phyloP scores from a whole-genome alignment of 106 monocot species.

The Dactylorhiza incarnata region DNA sequence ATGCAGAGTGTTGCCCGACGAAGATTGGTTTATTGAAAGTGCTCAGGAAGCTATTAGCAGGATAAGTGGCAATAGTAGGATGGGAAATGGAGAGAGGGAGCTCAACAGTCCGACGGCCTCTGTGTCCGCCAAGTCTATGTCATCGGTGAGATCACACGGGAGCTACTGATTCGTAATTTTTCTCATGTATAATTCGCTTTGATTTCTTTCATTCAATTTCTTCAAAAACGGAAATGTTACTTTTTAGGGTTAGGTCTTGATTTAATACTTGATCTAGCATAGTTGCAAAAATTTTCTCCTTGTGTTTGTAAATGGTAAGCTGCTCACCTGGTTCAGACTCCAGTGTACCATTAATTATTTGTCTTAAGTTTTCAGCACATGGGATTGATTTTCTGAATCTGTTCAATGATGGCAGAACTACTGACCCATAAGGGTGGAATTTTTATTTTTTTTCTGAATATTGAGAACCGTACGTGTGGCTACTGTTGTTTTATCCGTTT shows the following conservation, averaged over 20 bases:
- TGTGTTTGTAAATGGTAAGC: conserved; percentile 4
- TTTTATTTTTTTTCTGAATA: too few species aligned
- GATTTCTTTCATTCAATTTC: conserved; percentile 7
- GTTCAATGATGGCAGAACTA: too few species aligned
- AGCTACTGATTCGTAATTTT: conserved; percentile 33
- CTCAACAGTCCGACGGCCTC: conserved; percentile 85
- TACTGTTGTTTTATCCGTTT: too few species aligned
- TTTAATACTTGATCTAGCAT: conserved; percentile 5
- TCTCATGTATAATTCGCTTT: conserved; percentile 30
- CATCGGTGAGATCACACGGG: conserved; percentile 70
- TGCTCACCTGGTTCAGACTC: background rate
- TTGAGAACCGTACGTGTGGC: too few species aligned
- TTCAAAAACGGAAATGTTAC: conserved; percentile 1
- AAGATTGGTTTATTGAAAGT: conserved; percentile 79
- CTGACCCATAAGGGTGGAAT: too few species aligned
- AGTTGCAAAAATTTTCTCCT: background rate
- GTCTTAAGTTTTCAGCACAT: too few species aligned
- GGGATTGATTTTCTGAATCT: too few species aligned
- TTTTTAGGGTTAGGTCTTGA: background rate
- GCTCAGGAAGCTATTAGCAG: conserved; percentile 61
- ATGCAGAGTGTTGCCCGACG: conserved; percentile 72
- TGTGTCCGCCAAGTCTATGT: conserved; percentile 72
- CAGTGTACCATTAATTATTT: background rate
- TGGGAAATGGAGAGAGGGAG: conserved; percentile 62
- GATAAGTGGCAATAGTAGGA: conserved; percentile 46